Evolutionary conservation across 208 protist genomes (phyloP).

Genomic region (Trypanosoma platydactyli): DNA sequence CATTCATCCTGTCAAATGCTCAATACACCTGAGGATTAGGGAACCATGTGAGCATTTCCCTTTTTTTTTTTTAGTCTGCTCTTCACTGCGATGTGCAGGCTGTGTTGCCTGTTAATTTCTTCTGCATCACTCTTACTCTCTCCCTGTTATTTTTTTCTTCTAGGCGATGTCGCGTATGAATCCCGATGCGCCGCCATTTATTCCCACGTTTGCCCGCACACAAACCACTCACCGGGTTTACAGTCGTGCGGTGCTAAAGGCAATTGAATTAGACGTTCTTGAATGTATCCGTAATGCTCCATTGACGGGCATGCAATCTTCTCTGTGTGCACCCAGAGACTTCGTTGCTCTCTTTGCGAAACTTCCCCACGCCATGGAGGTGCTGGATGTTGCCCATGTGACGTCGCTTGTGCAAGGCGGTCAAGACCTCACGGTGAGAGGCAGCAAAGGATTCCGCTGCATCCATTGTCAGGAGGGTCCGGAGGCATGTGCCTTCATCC

Average conservation of each 20-base stretch:
- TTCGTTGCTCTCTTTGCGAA: conserved; percentile 18
- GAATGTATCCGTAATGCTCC: conserved; percentile 11
- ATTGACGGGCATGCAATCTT: not conserved
- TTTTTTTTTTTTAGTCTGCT: no score
- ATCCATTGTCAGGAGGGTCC: conserved; percentile 28
- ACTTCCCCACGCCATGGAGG: conserved; percentile 21
- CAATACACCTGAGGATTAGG: no score
- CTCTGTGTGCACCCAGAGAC: conserved; percentile 6
- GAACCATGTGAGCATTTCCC: no score
- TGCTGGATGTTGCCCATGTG: conserved; percentile 22
- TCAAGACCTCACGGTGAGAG: not conserved
- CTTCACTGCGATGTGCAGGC: no score
- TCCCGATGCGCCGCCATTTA: conserved; percentile 26
- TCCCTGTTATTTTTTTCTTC: not conserved
- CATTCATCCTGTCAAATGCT: no score
- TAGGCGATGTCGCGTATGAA: conserved; percentile 22
- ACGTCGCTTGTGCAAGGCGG: conserved; percentile 13
- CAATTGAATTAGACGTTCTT: conserved; percentile 10
- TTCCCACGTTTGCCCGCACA: conserved; percentile 24
- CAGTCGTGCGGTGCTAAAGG: conserved; percentile 20
- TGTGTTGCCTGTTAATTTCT: not conserved
- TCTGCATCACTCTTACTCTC: not conserved
- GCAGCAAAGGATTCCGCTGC: not conserved
- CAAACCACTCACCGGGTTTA: conserved; percentile 4
- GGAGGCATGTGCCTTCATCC: conserved; percentile 39